phyloP scores from a whole-genome alignment of 1,284 basidiomycete genomes.

The Apiotrichum veenhuisii region DNA sequence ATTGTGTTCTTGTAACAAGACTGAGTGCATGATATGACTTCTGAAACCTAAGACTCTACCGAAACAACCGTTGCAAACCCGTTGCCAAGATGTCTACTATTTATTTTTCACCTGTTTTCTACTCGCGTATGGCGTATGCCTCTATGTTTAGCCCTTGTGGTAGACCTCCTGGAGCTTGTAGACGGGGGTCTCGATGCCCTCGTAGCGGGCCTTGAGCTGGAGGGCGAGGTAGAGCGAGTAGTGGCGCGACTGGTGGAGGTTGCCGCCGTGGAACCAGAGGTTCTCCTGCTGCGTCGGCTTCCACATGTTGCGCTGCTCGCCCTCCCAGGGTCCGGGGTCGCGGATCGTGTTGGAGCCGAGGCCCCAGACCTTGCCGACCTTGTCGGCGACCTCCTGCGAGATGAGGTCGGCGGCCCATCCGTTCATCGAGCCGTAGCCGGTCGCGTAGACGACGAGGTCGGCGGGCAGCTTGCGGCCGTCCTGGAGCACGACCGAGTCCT shows the following conservation, averaged over 20 bases:
- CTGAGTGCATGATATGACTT: too few species aligned
- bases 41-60: too few species aligned
- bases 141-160: conserved; percentile 9
- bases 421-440: conserved; percentile 20
- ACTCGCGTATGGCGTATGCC: too few species aligned
- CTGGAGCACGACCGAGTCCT: conserved; percentile 15
- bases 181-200: conserved; percentile 18
- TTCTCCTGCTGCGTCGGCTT: conserved; percentile 14
- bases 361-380: conserved; percentile 19
- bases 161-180: conserved; percentile 17
- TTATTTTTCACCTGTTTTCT: too few species aligned
- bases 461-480: conserved; percentile 11
- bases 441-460: conserved; percentile 21
- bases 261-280: conserved; percentile 19
- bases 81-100: too few species aligned
- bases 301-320: conserved; percentile 23
- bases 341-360: conserved; percentile 15
- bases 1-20: too few species aligned
- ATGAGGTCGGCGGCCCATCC: conserved; percentile 18
- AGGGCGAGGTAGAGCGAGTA: conserved; percentile 20
- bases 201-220: conserved; percentile 20
- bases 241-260: conserved; percentile 19
- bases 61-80: too few species aligned
- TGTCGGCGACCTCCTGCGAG: conserved; percentile 16
- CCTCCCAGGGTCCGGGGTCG: conserved; percentile 21